Base-by-base conservation (phyloP, 768 basidiomycete genomes). In the Austroboletus festivus region DNA sequence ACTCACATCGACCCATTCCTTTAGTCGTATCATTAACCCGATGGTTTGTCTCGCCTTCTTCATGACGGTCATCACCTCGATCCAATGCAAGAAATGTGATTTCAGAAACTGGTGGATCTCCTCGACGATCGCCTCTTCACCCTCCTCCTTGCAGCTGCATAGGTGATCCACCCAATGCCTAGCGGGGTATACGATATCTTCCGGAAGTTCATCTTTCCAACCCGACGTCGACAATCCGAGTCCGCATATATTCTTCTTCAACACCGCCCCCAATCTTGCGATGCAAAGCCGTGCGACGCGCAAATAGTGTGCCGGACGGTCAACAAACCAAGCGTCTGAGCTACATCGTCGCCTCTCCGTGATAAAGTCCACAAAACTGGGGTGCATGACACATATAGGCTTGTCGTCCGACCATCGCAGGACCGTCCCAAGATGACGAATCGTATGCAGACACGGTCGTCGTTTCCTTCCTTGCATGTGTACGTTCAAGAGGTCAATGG, bases 341-440 rank as follows among this genome's bases (percentile, higher is more conserved):
- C 55, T 52, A 38, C 65, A 70, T 10, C 70, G 57, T 20, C 57
- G 52, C 38, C 20, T 48, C 41, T 70, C 60, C 21, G 63, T 63
- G 31, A 71, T 53, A 34, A 71, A 70, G 42, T 71, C 69, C 5
- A 51, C 53, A 20, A 70, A 68, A 22, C 67, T 69, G 0, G 68
- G 60, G 45, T 71, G 69, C 51, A 63, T 60, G 3, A 66, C 57
- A 15, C 48, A 59, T 38, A 71, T 64, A n/a, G 61, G 58, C 18
- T 59, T 51, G 31, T 58, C 56, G 26, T 59, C 48, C 2, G 53
- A 52, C 62, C 64, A 65, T 24, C 59, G 67, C 43, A 67, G 43
- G 19, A 67, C 55, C 21, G 55, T 56, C 11, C 57, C 54, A 1
- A 67, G 44, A 53, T 59, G 58, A 23, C 53, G 51, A 46, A 67